Percentiles rank a stretch among this genome's conserved stretches.
Evolutionary conservation across 352 stramenopile species (phyloP).

Genomic region (Globisporangium camurandrum): DNA sequence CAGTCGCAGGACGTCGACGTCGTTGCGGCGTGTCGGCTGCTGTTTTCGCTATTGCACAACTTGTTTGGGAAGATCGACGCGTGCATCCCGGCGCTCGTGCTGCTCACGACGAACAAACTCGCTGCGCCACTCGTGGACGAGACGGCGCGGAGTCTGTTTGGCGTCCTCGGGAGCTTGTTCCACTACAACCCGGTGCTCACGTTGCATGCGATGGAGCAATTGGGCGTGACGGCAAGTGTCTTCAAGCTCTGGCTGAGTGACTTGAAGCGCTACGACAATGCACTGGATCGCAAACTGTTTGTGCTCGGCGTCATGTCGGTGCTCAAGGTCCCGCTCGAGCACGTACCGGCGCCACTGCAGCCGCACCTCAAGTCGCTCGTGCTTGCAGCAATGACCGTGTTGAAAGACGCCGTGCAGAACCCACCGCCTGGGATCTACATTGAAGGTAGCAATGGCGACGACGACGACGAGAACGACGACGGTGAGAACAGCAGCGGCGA

Average conservation of each 20-base stretch:
- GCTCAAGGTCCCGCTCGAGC: slow-evolving; percentile 80
- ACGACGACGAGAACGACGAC: slow-evolving; percentile 44
- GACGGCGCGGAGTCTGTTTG: slow-evolving; percentile 78
- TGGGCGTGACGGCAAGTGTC: slow-evolving; percentile 84
- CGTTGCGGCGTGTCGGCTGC: slow-evolving; percentile 58
- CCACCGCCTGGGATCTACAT: slow-evolving; percentile 42
- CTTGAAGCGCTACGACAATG: slow-evolving; percentile 71
- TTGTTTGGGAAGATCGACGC: slow-evolving; percentile 76
- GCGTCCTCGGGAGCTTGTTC: slow-evolving; percentile 87
- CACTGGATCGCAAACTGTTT: slow-evolving; percentile 89
- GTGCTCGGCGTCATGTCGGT: slow-evolving; percentile 90
- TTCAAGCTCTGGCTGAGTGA: slow-evolving; percentile 91
- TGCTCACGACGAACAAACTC: slow-evolving; percentile 56
- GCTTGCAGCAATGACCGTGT: slow-evolving; percentile 83
- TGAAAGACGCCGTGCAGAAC: slow-evolving; percentile 61
- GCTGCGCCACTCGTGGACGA: slow-evolving; percentile 51
- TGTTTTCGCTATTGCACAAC: slow-evolving; percentile 83
- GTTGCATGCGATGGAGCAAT: slow-evolving; percentile 80
- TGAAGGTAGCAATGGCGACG: slow-evolving; percentile 45
- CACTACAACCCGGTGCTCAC: slow-evolving; percentile 93
- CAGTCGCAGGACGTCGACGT: slow-evolving; percentile 62
- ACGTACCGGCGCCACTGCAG: slow-evolving; percentile 70
- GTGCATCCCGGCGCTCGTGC: slow-evolving; percentile 65
- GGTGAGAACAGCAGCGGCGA: slow-evolving; percentile 35
- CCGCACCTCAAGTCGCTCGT: slow-evolving; percentile 88